Conservation (phyloP, 352 stramenopile genomes). For the Globisporangium cederbergense region DNA sequence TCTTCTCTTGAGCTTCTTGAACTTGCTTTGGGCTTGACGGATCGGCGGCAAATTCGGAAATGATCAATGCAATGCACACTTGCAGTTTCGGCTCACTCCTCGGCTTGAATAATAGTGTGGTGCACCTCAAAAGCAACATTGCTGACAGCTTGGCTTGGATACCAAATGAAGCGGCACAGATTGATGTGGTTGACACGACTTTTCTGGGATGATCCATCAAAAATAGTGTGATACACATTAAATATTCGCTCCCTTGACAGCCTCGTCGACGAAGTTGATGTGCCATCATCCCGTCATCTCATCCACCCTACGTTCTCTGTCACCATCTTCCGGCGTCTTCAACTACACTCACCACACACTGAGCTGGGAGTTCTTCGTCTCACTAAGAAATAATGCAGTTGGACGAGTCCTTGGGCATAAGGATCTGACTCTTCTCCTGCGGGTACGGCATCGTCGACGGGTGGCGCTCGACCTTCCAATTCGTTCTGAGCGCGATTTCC, state of each 20-base stretch:
- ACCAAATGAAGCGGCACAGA: no score
- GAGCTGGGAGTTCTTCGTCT: not conserved
- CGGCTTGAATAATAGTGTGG: no score
- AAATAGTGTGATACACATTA: slow-evolving; percentile 11
- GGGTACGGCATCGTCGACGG: slow-evolving; percentile 73
- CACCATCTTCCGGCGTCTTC: not conserved
- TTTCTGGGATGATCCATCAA: not conserved
- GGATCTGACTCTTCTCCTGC: slow-evolving; percentile 73
- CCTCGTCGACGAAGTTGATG: slow-evolving; percentile 1
- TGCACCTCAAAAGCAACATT: no score
- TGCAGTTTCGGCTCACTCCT: no score
- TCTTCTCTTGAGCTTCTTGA: slow-evolving; percentile 20
- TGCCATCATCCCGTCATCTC: slow-evolving; percentile 6
- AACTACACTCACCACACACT: not conserved
- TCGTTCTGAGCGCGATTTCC: slow-evolving; percentile 64
- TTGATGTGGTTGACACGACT: no score
- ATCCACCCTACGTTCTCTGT: not conserved
- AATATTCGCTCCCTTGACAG: not conserved
- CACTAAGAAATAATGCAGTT: slow-evolving; percentile 17
- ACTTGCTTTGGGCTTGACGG: no score
- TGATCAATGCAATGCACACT: no score
- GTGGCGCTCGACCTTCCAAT: slow-evolving; percentile 53
- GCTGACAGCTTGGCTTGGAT: no score
- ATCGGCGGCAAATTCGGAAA: no score
- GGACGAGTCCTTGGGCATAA: slow-evolving; percentile 53